Evolutionary conservation across 2,329 filamentous ascomycete genomes (phyloP).

Genomic region (Xylaria multiplex): DNA sequence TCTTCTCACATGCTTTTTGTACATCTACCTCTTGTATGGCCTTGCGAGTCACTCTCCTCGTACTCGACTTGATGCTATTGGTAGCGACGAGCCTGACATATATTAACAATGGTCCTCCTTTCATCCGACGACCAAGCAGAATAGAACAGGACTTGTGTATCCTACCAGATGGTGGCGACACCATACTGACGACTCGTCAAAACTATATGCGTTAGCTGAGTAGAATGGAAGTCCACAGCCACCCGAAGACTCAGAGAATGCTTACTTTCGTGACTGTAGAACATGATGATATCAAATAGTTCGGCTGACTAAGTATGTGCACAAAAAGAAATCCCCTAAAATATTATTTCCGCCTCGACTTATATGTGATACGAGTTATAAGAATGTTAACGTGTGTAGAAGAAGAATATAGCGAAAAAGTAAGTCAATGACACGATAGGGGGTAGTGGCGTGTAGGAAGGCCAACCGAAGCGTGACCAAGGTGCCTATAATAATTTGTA

Average conservation of each 20-base stretch:
- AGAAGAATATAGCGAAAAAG: not conserved
- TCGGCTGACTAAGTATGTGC: not conserved
- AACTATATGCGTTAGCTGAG: slow-evolving; percentile 57
- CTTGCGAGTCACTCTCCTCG: slow-evolving; percentile 82
- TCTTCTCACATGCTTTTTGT: slow-evolving; percentile 86
- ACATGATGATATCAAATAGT: slow-evolving; percentile 68
- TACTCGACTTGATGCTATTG: slow-evolving; percentile 75
- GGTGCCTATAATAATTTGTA: not conserved
- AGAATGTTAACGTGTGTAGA: not conserved
- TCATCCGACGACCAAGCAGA: not conserved
- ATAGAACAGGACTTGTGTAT: not conserved
- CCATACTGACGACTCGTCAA: slow-evolving; percentile 89
- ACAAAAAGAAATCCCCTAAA: not conserved
- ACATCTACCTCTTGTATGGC: slow-evolving; percentile 90
- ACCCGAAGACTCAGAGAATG: slow-evolving; percentile 25
- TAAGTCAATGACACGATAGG: not conserved
- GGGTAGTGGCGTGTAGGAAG: not conserved
- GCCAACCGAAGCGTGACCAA: not conserved
- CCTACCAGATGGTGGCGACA: slow-evolving; percentile 92
- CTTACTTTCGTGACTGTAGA: slow-evolving; percentile 94
- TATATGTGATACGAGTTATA: not conserved
- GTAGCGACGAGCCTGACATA: slow-evolving; percentile 85
- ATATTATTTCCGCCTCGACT: not conserved
- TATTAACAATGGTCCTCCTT: not conserved
- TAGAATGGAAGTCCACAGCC: not conserved